phyloP scores from a whole-genome alignment of 495 filamentous ascomycete species.

The Parmelia sp. region DNA sequence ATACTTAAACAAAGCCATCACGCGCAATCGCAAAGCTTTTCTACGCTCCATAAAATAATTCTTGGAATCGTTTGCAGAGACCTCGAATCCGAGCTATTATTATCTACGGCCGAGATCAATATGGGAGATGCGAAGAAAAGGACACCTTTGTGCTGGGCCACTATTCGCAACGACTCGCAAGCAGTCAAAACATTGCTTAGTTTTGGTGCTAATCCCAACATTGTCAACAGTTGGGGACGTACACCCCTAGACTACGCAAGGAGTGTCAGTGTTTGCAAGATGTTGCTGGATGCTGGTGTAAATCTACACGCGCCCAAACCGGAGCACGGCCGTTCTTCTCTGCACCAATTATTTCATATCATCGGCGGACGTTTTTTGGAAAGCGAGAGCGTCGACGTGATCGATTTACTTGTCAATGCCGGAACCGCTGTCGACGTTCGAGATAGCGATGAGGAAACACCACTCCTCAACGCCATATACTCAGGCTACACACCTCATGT shows the following conservation, averaged over 20 bases:
- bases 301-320: constrained; percentile 10
- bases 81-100: constrained; percentile 11
- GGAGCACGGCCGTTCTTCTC: constrained; percentile 10
- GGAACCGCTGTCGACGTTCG: constrained; percentile 17
- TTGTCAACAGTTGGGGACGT: constrained; percentile 15
- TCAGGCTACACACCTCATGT: constrained; percentile 6
- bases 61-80: constrained; percentile 13
- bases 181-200: constrained; percentile 22
- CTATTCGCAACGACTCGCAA: constrained; percentile 13
- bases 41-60: constrained; percentile 19
- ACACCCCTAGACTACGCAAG: constrained; percentile 17
- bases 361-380: background rate
- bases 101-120: constrained; percentile 15
- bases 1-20: constrained; percentile 10
- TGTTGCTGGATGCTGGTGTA: constrained; percentile 6
- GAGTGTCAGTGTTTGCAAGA: constrained; percentile 3
- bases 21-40: constrained; percentile 11
- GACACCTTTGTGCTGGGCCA: constrained; percentile 23
- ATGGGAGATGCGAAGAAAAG: constrained; percentile 13
- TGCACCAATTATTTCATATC: constrained; percentile 11
- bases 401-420: constrained; percentile 13
- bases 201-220: constrained; percentile 24
- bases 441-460: constrained; percentile 20
- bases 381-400: constrained; percentile 6
- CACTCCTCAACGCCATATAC: constrained; percentile 20